Evolutionary conservation across 2,329 filamentous ascomycete species (phyloP), one percentile per base, ranked within the genome.

Genomic region (Alternaria arbusti): DNA sequence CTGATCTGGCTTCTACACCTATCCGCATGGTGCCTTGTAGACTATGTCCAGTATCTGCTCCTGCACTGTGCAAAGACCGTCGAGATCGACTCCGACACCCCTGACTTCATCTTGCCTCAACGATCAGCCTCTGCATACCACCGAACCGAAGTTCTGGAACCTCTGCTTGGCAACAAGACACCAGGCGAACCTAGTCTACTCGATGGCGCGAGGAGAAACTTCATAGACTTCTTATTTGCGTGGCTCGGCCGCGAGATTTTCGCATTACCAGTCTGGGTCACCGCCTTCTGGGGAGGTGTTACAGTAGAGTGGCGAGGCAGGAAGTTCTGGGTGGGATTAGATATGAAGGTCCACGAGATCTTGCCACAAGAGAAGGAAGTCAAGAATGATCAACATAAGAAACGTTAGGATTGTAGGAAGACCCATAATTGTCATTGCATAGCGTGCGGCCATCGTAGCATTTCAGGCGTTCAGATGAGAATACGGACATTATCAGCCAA

Each of bases 231-330:
- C 92, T 75, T 96, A 5, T 77, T 86, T 6, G 91, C 94, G 0
- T 99, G 96, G 96, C 71, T 97, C 0, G 93, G 91, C 0, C 86
- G 96, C 30, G 96, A 99, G 80, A 68, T 88, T 0, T 84, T 97
- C 9, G 94, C 96, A 0, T 83, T 97, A 49, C 94, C 94, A 0
- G 91, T 99, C 63, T 99, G 96, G 96, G 83, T 88, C 0, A 94
- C 91, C 88, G 96, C 96, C 1, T 92, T 97, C 20, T 88, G 93
- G 70, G 90, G 95, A n/a, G 96, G 96, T 0, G 89, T 91, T 2
- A 95, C 90, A 0, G 93, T 99, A 0, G 88, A 88, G 56, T 99
- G 96, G 96, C 85, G 96, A 59, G 95, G 94, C 0, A 90, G 90
- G 73, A 86, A 84, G 26, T 98, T 98, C 77, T 88, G 87, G 72